Conservation (phyloP, 148 eudicot species). For the Agrostemma githago region DNA sequence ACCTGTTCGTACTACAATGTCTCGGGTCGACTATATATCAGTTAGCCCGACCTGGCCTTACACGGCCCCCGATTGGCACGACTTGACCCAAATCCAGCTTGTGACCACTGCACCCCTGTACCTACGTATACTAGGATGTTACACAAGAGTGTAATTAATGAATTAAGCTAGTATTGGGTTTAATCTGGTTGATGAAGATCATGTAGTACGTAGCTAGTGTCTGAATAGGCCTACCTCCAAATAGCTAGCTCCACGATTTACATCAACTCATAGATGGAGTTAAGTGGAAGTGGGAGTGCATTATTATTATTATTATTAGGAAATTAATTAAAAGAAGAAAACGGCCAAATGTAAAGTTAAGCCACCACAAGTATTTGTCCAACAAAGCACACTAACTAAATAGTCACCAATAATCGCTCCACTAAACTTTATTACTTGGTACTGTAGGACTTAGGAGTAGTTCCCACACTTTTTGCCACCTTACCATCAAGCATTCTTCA, state of each 20-base stretch:
- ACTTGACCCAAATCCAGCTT: too few relatives aligned
- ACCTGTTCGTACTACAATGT: too few relatives aligned
- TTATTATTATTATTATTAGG: neutral
- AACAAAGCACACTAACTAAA: constrained; percentile 5
- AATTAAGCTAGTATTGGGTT: neutral
- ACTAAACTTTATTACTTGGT: neutral
- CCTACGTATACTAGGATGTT: too few relatives aligned
- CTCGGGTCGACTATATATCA: too few relatives aligned
- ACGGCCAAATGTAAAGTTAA: constrained; percentile 16
- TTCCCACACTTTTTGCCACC: constrained; percentile 26
- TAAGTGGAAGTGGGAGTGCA: constrained; percentile 5
- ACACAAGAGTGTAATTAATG: too few relatives aligned
- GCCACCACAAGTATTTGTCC: constrained; percentile 17
- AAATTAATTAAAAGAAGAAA: constrained; percentile 8
- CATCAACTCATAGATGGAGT: neutral
- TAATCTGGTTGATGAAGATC: neutral
- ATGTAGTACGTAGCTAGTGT: neutral
- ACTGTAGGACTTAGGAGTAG: too few relatives aligned
- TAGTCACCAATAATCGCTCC: constrained; percentile 11
- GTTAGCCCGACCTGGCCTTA: too few relatives aligned
- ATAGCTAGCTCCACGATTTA: neutral
- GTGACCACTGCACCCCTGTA: too few relatives aligned
- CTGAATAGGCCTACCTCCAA: neutral
- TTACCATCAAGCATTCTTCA: constrained; percentile 21
- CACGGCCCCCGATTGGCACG: too few relatives aligned